Evolutionary conservation across 2,329 filamentous ascomycete species (phyloP).

Genomic region (Alternaria postmessia): DNA sequence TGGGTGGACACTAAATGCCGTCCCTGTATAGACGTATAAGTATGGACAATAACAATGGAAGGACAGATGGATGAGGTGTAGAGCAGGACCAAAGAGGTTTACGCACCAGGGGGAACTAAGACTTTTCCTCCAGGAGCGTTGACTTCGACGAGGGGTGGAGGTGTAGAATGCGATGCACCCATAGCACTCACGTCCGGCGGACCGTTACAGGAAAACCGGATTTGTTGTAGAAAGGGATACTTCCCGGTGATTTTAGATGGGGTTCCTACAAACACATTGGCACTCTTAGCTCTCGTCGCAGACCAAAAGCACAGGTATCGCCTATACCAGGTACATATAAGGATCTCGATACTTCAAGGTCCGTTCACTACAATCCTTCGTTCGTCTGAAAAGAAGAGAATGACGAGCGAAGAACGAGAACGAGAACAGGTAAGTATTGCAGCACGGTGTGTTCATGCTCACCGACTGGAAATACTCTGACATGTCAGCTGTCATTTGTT

Average conservation of each 20-base stretch:
- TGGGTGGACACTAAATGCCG: slow-evolving; percentile 15
- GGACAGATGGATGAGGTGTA: neutral
- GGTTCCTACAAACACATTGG: neutral
- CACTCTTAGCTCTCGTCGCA: neutral
- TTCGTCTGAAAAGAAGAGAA: neutral
- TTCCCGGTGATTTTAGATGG: neutral
- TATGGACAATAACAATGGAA: neutral
- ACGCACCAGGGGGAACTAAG: slow-evolving; percentile 28
- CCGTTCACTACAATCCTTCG: neutral
- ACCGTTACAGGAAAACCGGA: neutral
- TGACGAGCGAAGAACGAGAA: neutral
- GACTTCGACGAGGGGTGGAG: slow-evolving; percentile 36
- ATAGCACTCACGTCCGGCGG: slow-evolving; percentile 16
- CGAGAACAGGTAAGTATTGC: neutral
- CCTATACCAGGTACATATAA: neutral
- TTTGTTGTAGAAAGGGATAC: neutral
- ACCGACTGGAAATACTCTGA: neutral
- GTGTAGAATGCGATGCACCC: slow-evolving; percentile 33
- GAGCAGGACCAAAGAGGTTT: neutral
- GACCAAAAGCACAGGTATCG: neutral
- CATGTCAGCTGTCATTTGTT: neutral
- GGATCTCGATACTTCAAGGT: neutral
- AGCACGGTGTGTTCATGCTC: neutral
- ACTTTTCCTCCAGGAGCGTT: slow-evolving; percentile 27
- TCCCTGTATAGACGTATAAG: neutral